Base-by-base conservation (phyloP, 2,329 filamentous ascomycete species). In the Ilyonectria sp. region DNA sequence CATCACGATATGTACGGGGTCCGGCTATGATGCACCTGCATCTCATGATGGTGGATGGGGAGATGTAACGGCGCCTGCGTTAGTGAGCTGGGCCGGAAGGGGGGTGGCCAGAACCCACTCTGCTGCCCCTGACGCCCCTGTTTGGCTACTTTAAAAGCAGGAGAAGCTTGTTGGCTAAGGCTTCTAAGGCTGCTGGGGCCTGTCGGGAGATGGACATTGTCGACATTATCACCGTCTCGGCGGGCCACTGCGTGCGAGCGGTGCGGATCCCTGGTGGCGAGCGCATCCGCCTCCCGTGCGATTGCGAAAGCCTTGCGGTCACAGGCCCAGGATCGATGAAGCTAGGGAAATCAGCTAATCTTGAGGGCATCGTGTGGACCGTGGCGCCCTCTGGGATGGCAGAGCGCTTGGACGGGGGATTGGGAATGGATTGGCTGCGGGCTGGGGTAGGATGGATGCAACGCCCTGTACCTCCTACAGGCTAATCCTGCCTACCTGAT, bases 51-150 rank as follows among this genome's bases (percentile, higher is more conserved):
- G 54, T 47, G 49, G 49, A 53, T 53, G 50, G 50, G 62, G 56
- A 61, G 56, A 67, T 65, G 64, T 60, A 50, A 63, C 47, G 54
- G 58, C 54, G 67, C 67, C 67, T 71, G 70, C 69, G 69, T 72
- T 70, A 65, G 63, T 68, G 50, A 46, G 35, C 11, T 56, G 37
- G 63, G 56, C 21, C 47, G 49, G 46, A 31, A 37, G n/a, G 49
- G 49, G 40, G 50, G 19, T 21, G 44, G 21, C 17, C 11, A 17
- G 8, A 49, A 10, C 40, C 40, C 40, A 43, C 40, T 43, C n/a
- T n/a, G 8, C 17, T 8, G 15, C 15, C 31, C 31, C 40, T 43
- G 40, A 6, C 31, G 19, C 31, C 31, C 23, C 15, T 50, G 44
- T 46, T 8, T 43, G 19, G 44, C 44, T 46, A 19, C 23, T 37